phyloP scores from a whole-genome alignment of 129 eudicot species.

The Gnaphalium uliginosum region DNA sequence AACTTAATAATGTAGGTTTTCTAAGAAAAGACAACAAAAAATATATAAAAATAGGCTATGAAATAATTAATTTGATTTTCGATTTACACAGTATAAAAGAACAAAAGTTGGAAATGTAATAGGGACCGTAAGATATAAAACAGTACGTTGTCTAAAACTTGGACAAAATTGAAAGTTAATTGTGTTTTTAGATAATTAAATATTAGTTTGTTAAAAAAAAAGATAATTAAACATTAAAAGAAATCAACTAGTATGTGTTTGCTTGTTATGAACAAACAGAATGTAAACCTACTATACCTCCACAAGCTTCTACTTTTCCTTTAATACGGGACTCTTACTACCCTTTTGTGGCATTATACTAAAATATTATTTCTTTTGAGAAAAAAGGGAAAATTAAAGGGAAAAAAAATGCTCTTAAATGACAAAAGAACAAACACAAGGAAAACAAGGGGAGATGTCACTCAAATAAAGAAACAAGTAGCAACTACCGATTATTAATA shows the following conservation, averaged over 20 bases:
- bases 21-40: too few species aligned
- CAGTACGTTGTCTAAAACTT: too few species aligned
- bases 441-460: slow-evolving; percentile 20
- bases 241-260: too few species aligned
- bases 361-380: neutral
- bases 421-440: slow-evolving; percentile 1
- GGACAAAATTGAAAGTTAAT: neutral
- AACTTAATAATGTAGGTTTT: too few species aligned
- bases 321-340: slow-evolving; percentile 11
- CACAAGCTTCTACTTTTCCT: slow-evolving; percentile 21
- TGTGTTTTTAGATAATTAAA: too few species aligned
- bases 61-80: too few species aligned
- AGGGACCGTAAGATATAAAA: too few species aligned
- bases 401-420: neutral
- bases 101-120: too few species aligned
- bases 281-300: neutral
- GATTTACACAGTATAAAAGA: too few species aligned
- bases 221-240: too few species aligned
- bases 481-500: neutral
- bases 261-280: neutral
- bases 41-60: too few species aligned
- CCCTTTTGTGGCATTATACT: neutral
- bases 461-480: neutral
- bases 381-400: neutral
- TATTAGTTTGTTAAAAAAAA: too few species aligned